phyloP scores from a whole-genome alignment of 495 filamentous ascomycete genomes.

The Podospora pseudoanserina region DNA sequence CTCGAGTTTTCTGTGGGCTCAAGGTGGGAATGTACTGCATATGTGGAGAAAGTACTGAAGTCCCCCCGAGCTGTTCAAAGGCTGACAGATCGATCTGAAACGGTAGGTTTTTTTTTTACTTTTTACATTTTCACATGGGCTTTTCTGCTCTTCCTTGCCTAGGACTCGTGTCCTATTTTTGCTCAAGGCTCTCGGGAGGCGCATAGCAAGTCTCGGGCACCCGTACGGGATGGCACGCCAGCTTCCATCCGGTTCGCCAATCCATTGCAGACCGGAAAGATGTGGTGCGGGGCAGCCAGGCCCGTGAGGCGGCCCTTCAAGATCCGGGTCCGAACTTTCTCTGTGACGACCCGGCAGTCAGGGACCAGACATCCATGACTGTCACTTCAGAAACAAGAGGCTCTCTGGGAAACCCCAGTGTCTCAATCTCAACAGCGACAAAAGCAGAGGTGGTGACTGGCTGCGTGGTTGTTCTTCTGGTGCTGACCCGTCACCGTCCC shows the following conservation, averaged over 20 bases:
- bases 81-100: neutral
- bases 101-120: neutral
- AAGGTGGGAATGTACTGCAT: neutral
- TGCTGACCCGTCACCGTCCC: conserved; percentile 33
- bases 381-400: neutral
- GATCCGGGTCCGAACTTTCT: neutral
- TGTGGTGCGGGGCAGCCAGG: conserved; percentile 12
- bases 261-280: conserved; percentile 14
- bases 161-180: neutral
- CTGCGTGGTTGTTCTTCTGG: conserved; percentile 6
- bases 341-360: conserved; percentile 3
- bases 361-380: conserved; percentile 4
- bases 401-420: neutral
- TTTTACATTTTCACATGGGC: neutral
- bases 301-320: neutral
- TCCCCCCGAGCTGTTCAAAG: neutral
- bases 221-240: neutral
- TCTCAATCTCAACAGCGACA: conserved; percentile 8
- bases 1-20: neutral
- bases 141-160: neutral
- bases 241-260: conserved; percentile 4
- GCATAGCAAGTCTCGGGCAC: neutral
- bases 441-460: conserved; percentile 10
- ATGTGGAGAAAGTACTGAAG: neutral
- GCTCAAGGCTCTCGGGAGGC: neutral